Base-by-base conservation (phyloP, 805 yeast species). In the Candida tibetensis region DNA sequence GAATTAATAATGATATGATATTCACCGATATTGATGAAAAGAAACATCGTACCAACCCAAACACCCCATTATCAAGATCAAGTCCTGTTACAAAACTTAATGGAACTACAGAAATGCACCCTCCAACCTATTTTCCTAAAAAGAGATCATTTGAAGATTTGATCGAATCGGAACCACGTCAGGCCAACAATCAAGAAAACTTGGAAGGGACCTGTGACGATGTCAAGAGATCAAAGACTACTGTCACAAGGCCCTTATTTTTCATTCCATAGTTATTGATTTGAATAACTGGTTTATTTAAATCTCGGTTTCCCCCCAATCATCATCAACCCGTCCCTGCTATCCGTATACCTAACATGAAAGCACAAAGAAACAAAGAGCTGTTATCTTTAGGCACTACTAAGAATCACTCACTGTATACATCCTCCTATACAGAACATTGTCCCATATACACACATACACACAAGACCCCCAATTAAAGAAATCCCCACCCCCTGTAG, bases 151-250 rank as follows among this genome's bases (percentile, higher is more conserved):
- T 34, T 32, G 49, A 49, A 23, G 40, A 36, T 18, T 30, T 45
- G 30, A 37, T 23, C 6, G 43, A 34, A 17, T 16, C 13, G 30
- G 32, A 34, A 8, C 9, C 37, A 16, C 31, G 19, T n/a, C n/a
- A 23, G 15, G 26, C 14, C 15, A 17, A n/a, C 34, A 21, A 21
- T 21, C 25, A 21, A 21, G 25, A n/a, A 23, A 14, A 16, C 29
- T 27, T 19, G 33, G 28, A 14, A 15, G 27, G 6, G 37, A 39
- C n/a, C 26, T 28, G 26, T 22, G 47, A 39, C 25, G 52, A 44
- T 26, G 50, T 57, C 27, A 61, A 61, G 48, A 48, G 63, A 31
- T 46, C 56, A 9, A 60, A 52, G 41, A 45, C 55, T 23, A 39
- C 16, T n/a, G 32, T 28, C 16, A 15, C 32, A 9, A 46, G 40